Evolutionary conservation across 23 red algal genomes (phyloP).

Genomic region (Cyanidioschyzon merolae): DNA sequence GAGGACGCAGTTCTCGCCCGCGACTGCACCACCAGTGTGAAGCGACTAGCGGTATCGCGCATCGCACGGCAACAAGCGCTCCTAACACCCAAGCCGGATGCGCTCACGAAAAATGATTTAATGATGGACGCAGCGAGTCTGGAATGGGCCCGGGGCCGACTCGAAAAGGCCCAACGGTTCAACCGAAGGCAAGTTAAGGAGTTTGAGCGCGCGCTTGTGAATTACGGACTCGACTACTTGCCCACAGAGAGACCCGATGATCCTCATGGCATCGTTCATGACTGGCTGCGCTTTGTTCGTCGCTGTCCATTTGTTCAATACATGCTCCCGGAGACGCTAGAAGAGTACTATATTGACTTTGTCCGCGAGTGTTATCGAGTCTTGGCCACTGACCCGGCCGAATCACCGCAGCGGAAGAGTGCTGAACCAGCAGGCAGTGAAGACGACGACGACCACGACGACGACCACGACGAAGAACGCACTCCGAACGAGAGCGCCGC

Average conservation of each 20-base stretch:
- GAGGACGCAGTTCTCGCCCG: background rate
- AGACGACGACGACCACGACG: constrained; percentile 33
- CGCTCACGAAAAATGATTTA: background rate
- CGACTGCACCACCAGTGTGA: background rate
- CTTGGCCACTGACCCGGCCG: background rate
- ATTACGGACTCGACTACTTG: constrained; percentile 35
- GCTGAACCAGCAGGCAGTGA: constrained; percentile 32
- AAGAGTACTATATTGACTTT: constrained; percentile 42
- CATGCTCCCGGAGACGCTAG: constrained; percentile 46
- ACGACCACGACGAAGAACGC: background rate
- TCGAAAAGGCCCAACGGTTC: constrained; percentile 45
- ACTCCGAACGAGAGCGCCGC: background rate
- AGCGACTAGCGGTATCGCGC: background rate
- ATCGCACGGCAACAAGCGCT: background rate
- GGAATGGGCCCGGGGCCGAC: constrained; percentile 1
- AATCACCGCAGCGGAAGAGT: background rate
- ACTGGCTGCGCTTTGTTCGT: constrained; percentile 60
- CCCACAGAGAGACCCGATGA: background rate
- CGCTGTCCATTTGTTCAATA: constrained; percentile 30
- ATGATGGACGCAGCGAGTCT: background rate
- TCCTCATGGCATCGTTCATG: constrained; percentile 11
- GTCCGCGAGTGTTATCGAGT: constrained; percentile 57
- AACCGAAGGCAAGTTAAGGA: constrained; percentile 52
- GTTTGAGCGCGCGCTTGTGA: constrained; percentile 39
- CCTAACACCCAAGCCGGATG: background rate